Base-by-base conservation (phyloP, 352 stramenopile species). In the Phytopythium cucurbitacearum region DNA sequence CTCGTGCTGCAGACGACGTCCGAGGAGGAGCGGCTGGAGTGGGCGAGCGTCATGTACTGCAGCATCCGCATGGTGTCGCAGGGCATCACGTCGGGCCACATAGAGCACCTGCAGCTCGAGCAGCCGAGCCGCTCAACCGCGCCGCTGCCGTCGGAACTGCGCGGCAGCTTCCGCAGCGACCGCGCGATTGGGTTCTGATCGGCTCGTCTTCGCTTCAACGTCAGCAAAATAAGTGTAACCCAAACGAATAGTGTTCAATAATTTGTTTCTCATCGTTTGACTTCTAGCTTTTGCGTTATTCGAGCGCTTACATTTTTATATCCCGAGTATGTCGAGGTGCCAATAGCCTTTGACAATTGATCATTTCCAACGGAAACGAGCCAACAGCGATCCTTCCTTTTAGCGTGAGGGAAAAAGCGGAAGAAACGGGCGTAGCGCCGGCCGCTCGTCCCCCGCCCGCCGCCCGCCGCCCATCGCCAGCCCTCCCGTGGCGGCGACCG, bases 11-110 rank as follows among this genome's bases (percentile, higher is more conserved):
- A 94, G 58, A 78, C 77, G 7, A 60, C 58, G 33, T 73, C 71
- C 3, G 69, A 89, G 33, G 69, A 83, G n/a, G 81, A 95, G 54
- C 81, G 83, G n/a, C 73, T 93, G 57, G 83, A 92, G 56, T 95
- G 85, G 85, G 83, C 83, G 21, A 93, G 83, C 48, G 75, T 89
- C 39, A 79, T 95, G 45, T 91, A 93, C 67, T 95, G 85, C 69
- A 89, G 69, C 57, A 95, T 95, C 55, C 79, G 81, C 52, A 89
- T 95, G 71, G 80, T 89, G 12, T 91, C 83, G 34, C 83, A 94
- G 57, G 85, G 85, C 32, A 85, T 95, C 51, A 95, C 83, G 1
- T 81, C 80, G 0, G 83, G 80, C 13, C 83, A 91, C 57, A 93
- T 91, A 35, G 77, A 85, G 48, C 80, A 81, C 36, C 50, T 93